These are phyloP conservation scores for Prunus yedoensis DNA, from an alignment of 331 rosid genomes.

Conservation along the genomic window DNA sequence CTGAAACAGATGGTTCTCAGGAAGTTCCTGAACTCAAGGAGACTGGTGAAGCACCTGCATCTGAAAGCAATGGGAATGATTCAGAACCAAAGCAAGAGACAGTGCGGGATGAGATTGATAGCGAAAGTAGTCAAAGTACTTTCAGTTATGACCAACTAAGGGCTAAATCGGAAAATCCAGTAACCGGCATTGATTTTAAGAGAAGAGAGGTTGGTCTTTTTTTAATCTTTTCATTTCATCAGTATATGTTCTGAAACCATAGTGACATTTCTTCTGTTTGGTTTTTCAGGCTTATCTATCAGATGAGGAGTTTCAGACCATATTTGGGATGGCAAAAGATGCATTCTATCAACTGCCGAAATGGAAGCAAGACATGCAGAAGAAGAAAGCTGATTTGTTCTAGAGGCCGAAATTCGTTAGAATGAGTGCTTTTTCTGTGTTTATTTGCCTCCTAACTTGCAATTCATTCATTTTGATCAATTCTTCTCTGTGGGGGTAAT, in stretches of 20 bases:
- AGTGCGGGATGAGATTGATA: conserved; percentile 37
- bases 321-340: conserved; percentile 67
- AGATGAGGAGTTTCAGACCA: conserved; percentile 62
- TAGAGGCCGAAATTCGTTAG: conserved; percentile 34
- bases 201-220: conserved; percentile 76
- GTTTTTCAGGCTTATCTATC: conserved; percentile 78
- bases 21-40: conserved; percentile 66
- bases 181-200: conserved; percentile 87
- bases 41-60: conserved; percentile 48
- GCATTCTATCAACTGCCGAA: conserved; percentile 78
- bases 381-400: conserved; percentile 81
- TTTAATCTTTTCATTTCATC: conserved; percentile 14
- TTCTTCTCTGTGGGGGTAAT: conserved; percentile 38
- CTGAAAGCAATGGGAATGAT: conserved; percentile 44
- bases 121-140: conserved; percentile 24
- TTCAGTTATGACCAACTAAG: conserved; percentile 88
- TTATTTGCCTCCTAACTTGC: conserved; percentile 39
- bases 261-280: conserved; percentile 22
- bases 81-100: conserved; percentile 58
- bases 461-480: conserved; percentile 41
- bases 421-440: conserved; percentile 26
- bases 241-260: neutral
- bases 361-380: conserved; percentile 99
- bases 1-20: conserved; percentile 56
- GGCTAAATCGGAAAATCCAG: conserved; percentile 73